phyloP scores from a whole-genome alignment of 441 rosid species.

The Hypseocharis bilobata region DNA sequence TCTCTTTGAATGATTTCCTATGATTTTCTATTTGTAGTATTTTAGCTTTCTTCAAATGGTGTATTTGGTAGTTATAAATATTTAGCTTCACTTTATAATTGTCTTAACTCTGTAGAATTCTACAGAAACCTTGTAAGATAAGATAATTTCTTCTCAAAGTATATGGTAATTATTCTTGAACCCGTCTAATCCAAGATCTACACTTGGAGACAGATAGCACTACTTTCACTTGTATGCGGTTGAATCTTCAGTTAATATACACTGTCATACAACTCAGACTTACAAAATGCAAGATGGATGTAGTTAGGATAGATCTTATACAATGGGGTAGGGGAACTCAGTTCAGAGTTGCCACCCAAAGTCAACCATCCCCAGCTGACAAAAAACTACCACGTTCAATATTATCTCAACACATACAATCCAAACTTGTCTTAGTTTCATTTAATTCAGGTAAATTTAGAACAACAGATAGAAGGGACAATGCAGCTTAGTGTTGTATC shows the following conservation, averaged over 20 bases:
- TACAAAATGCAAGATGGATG: neutral
- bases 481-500: neutral
- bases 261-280: neutral
- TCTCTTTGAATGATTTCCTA: neutral
- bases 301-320: neutral
- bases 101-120: neutral
- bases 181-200: neutral
- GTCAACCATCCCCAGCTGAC: neutral
- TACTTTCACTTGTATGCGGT: neutral
- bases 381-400: neutral
- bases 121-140: no score
- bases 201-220: neutral
- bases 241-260: neutral
- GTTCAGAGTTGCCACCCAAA: neutral
- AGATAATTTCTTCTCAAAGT: neutral
- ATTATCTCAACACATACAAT: neutral
- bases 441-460: neutral
- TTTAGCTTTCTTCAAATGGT: neutral
- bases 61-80: neutral
- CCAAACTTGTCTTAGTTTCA: constrained; percentile 1
- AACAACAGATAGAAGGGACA: neutral
- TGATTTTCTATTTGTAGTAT: neutral
- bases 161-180: neutral
- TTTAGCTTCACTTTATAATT: neutral
- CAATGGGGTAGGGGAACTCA: neutral